Evolutionary conservation across 495 filamentous ascomycete species (phyloP).

Genomic region (Hyaloscypha bicolor): DNA sequence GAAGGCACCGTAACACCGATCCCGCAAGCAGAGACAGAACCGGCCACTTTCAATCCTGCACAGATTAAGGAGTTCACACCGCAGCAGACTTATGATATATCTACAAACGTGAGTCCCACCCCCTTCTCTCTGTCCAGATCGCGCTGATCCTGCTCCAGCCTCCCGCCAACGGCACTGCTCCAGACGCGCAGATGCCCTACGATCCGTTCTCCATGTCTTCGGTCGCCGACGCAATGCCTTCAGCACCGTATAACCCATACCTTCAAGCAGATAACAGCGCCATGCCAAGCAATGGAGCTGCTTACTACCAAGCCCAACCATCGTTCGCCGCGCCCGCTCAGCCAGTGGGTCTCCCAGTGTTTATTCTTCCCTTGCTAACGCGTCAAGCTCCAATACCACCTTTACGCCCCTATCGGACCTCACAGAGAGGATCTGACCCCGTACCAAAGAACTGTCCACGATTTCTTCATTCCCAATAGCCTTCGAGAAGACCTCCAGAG

Average conservation of each 20-base stretch:
- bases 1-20: constrained; percentile 46
- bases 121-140: constrained; percentile 6
- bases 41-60: constrained; percentile 48
- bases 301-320: constrained; percentile 48
- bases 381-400: constrained; percentile 78
- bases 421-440: constrained; percentile 74
- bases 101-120: constrained; percentile 55
- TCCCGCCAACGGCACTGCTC: constrained; percentile 22
- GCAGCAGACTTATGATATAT: constrained; percentile 70
- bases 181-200: constrained; percentile 35
- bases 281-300: constrained; percentile 49
- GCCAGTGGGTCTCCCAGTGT: constrained; percentile 55
- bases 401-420: constrained; percentile 87
- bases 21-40: constrained; percentile 49
- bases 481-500: constrained; percentile 86
- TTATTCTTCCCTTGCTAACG: constrained; percentile 15
- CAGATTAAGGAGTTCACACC: constrained; percentile 82
- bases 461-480: constrained; percentile 86
- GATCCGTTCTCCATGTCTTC: constrained; percentile 65
- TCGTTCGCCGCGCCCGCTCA: constrained; percentile 58
- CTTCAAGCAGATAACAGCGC: constrained; percentile 53
- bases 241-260: constrained; percentile 66
- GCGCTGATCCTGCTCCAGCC: constrained; percentile 7
- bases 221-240: constrained; percentile 53
- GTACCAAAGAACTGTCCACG: constrained; percentile 82